Conservation (phyloP, 768 basidiomycete genomes). For the Mrakia frigida region DNA sequence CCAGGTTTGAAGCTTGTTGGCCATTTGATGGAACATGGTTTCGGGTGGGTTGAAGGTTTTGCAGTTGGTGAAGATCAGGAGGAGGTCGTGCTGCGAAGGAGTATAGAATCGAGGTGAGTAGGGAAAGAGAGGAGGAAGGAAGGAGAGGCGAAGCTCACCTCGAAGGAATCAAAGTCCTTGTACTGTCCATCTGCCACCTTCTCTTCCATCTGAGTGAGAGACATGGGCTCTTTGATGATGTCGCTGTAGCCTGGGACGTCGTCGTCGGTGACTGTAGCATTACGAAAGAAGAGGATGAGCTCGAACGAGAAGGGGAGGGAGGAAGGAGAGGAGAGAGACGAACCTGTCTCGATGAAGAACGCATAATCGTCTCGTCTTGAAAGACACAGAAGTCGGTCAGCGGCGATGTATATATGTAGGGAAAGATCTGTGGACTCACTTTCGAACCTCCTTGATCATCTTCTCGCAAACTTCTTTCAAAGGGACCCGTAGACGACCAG, state of each 20-base stretch:
- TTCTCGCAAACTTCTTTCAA: conserved; percentile 28
- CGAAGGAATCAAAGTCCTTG: conserved; percentile 30
- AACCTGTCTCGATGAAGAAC: conserved; percentile 31
- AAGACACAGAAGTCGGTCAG: background rate
- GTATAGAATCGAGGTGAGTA: background rate
- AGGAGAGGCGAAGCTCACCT: conserved; percentile 33
- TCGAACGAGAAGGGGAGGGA: background rate
- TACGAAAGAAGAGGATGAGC: background rate
- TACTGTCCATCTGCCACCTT: conserved; percentile 78
- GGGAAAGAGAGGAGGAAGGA: background rate
- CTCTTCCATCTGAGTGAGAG: conserved; percentile 76
- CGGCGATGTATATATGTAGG: background rate
- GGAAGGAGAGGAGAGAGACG: background rate
- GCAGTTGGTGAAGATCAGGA: conserved; percentile 90
- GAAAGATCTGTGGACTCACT: background rate
- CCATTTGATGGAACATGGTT: conserved; percentile 46
- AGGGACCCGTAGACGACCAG: conserved; percentile 23
- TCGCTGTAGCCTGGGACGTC: conserved; percentile 53
- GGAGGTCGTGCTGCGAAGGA: conserved; percentile 67
- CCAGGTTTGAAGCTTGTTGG: conserved; percentile 28
- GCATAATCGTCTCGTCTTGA: conserved; percentile 24
- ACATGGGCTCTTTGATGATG: conserved; percentile 91
- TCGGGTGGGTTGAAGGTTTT: conserved; percentile 83
- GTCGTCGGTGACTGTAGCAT: conserved; percentile 12
- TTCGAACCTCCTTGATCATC: conserved; percentile 20